Evolutionary conservation across 768 basidiomycete genomes (phyloP), one percentile per base, ranked within the genome.

Genomic region (Rossbeevera mucosa): DNA sequence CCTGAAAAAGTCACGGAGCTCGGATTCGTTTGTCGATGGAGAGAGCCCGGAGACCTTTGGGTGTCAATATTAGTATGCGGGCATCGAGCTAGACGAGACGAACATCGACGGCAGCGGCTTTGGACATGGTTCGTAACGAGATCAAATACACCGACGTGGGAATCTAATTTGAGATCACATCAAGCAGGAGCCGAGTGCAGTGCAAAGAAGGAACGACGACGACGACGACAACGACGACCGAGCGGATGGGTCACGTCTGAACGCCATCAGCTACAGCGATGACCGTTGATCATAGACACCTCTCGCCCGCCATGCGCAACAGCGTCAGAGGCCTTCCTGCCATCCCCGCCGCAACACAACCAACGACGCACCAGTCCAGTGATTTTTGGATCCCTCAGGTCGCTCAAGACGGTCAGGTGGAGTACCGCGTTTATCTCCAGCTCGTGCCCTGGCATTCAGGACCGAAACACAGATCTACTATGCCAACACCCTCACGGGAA

Each of bases 351-450:
- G 29, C 38, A 18, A 9, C 57, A 14, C 22, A n/a, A 12, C 40
- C 26, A 7, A n/a, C 51, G 0, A 45, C 53, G 2, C 41, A 58
- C 44, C 49, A 44, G 24, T 76, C 79, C 16, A 82, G 77, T 59
- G 88, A 94, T 60, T 94, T 86, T 66, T 97, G 94, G 94, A 84
- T 94, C 59, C 94, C 94, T 9, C 82, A 86, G 62, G 81, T 95
- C 45, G 85, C 88, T 2, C 68, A 77, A 13, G 81, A 87, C 56
- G 90, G 91, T 54, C 89, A 90, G 80, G 92, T 93, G 60, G 58
- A 75, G 68, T 52, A 29, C 26, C 46, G 18, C 51, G 50, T 54
- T 52, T 36, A 4, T 28, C 21, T 20, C 16, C 9, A 40, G 8
- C 26, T 47, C 59, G 22, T 29, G 31, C 26, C 14, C 9, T 45